Evolutionary conservation across 352 stramenopile genomes (phyloP).

Genomic region (Blastocystis sp.): DNA sequence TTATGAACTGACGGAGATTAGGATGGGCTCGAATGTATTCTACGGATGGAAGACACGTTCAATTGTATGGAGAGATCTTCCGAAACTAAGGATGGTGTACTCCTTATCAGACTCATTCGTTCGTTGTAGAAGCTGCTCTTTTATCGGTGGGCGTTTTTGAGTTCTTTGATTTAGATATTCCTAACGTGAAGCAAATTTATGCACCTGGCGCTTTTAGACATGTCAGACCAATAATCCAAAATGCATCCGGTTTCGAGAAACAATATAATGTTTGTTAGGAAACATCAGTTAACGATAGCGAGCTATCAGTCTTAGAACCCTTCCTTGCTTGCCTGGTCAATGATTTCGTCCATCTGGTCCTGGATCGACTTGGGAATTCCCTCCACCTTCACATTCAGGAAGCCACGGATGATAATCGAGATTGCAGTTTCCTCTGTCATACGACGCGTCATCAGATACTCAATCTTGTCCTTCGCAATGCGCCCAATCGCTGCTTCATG

Average conservation of each 20-base stretch:
- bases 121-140: no score
- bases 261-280: no score
- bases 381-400: conserved; percentile 59
- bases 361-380: conserved; percentile 54
- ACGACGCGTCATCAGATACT: conserved; percentile 58
- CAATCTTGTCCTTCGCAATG: conserved; percentile 62
- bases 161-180: no score
- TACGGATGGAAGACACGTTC: neutral
- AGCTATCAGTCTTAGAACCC: conserved; percentile 32
- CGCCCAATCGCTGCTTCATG: conserved; percentile 56
- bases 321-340: conserved; percentile 55
- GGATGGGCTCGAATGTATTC: no score
- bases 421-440: conserved; percentile 53
- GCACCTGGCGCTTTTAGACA: no score
- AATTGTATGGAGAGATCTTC: neutral
- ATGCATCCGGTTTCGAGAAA: no score
- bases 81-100: neutral
- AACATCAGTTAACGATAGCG: neutral
- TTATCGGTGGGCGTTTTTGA: no score
- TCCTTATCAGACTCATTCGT: no score
- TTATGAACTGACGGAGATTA: no score
- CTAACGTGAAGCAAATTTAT: no score
- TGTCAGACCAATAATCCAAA: no score
- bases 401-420: conserved; percentile 55
- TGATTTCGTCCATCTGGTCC: conserved; percentile 55